Evolutionary conservation across 306 rosid species (phyloP).

Genomic region (Malus orientalis): DNA sequence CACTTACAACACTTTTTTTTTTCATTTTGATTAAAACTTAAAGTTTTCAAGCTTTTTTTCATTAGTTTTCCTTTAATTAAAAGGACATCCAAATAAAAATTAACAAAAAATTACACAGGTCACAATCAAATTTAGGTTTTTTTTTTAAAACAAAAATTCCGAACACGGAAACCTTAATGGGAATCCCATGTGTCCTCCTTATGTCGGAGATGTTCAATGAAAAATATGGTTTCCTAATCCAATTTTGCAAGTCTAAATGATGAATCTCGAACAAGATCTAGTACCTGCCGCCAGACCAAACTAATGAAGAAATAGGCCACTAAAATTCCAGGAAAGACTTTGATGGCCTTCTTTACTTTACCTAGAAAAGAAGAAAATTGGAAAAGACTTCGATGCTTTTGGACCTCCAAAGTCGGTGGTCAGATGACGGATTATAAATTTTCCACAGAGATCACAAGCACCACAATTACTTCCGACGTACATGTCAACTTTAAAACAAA

Average conservation of each 20-base stretch:
- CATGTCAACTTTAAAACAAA: background rate
- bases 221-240: slow-evolving; percentile 1
- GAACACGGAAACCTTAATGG: background rate
- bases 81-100: background rate
- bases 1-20: too few relatives aligned
- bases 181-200: background rate
- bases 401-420: slow-evolving; percentile 9
- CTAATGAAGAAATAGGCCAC: background rate
- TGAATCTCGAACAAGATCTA: background rate
- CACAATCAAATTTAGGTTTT: background rate
- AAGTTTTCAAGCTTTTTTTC: too few relatives aligned
- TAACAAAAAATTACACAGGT: background rate
- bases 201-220: background rate
- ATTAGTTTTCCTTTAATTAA: background rate
- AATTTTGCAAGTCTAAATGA: background rate
- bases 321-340: background rate
- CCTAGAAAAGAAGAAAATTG: background rate
- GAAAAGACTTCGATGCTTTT: background rate
- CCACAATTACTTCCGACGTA: background rate
- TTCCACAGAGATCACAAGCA: background rate
- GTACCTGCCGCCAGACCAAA: slow-evolving; percentile 2
- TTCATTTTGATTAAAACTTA: too few relatives aligned
- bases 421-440: background rate
- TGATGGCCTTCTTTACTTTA: background rate
- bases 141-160: background rate